Conservation (phyloP, 31 red algal genomes). For the Odonthalia washingtoniensis region DNA sequence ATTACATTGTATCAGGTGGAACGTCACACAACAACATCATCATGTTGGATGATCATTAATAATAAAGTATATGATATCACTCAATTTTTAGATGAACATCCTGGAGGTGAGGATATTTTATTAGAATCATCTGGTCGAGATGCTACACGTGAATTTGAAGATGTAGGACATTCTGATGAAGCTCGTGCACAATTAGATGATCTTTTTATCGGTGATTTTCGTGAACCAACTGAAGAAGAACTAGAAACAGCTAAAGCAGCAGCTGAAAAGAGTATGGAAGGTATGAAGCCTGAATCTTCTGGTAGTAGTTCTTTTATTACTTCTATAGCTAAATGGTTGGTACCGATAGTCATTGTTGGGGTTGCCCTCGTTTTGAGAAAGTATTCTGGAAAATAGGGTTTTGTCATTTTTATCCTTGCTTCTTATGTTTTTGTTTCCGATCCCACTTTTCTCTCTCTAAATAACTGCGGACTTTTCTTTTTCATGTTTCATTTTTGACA, state of each 20-base stretch:
- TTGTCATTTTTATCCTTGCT: no score
- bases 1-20: constrained; percentile 56
- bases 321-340: constrained; percentile 49
- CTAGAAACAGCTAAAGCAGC: constrained; percentile 38
- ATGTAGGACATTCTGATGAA: constrained; percentile 93
- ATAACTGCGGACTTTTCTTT: no score
- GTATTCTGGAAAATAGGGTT: constrained; percentile 2
- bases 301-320: constrained; percentile 6
- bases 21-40: constrained; percentile 69
- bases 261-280: constrained; percentile 14
- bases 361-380: constrained; percentile 56
- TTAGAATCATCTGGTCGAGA: constrained; percentile 90
- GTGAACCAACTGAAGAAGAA: constrained; percentile 75
- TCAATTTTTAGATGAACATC: constrained; percentile 88
- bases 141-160: constrained; percentile 93
- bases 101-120: constrained; percentile 95
- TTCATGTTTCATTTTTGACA: no score
- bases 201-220: constrained; percentile 63
- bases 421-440: no score
- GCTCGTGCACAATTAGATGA: constrained; percentile 85
- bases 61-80: constrained; percentile 92
- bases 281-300: background rate
- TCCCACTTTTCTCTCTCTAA: no score
- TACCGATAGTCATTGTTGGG: constrained; percentile 58
- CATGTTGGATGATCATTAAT: constrained; percentile 95